Conservation (phyloP, 2,329 filamentous ascomycete species). For the Penicillium sp. region DNA sequence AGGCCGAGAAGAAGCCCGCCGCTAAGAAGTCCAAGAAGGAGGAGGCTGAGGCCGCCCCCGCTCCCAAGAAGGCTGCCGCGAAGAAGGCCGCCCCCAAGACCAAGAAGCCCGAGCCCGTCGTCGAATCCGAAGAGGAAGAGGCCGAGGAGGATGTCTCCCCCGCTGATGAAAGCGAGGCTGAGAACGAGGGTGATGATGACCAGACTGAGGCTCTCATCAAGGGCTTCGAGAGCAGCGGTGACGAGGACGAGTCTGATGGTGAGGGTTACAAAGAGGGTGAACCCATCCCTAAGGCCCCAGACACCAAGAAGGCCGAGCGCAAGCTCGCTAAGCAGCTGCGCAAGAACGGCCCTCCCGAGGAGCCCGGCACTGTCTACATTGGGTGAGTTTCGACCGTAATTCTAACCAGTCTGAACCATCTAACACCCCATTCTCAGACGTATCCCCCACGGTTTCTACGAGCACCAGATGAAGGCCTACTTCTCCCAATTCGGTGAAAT, state of each 20-base stretch:
- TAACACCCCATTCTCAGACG: conserved; percentile 51
- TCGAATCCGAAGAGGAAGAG: conserved; percentile 37
- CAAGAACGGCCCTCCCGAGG: conserved; percentile 45
- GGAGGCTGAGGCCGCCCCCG: conserved; percentile 32
- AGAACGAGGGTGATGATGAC: conserved; percentile 47
- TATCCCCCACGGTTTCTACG: conserved; percentile 94
- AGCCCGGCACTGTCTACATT: conserved; percentile 80
- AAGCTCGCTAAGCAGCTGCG: conserved; percentile 54
- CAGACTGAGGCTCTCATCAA: conserved; percentile 55
- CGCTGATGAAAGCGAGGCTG: conserved; percentile 26
- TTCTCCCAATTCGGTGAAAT: conserved; percentile 91
- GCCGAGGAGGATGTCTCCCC: conserved; percentile 21
- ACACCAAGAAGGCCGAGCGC: conserved; percentile 50
- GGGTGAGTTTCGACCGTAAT: conserved; percentile 51
- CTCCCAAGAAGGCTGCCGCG: conserved; percentile 14
- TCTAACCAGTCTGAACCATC: conserved; percentile 5
- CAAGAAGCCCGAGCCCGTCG: conserved; percentile 33
- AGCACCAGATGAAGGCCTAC: conserved; percentile 90
- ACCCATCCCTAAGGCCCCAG: conserved; percentile 44
- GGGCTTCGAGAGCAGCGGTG: conserved; percentile 57
- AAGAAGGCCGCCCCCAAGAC: conserved; percentile 42
- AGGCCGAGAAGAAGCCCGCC: conserved; percentile 40
- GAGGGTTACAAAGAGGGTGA: conserved; percentile 49
- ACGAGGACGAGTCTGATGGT: conserved; percentile 52
- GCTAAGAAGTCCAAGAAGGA: conserved; percentile 46